Percentiles rank a stretch among this genome's conserved stretches.
Evolutionary conservation across 768 basidiomycete species (phyloP).

Genomic region (Nidularia pulvinata): DNA sequence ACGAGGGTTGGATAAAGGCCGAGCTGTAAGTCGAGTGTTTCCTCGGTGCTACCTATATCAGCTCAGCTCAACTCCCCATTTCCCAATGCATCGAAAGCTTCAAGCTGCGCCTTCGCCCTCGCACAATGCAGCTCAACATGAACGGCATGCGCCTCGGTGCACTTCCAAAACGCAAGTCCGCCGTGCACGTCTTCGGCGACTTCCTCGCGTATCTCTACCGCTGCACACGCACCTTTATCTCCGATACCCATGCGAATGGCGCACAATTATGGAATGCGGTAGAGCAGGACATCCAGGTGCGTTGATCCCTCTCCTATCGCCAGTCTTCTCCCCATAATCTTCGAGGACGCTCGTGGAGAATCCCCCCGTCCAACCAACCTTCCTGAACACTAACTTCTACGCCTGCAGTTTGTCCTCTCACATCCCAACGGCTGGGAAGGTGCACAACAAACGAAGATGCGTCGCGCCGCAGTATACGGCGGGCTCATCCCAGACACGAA

Average conservation of each 20-base stretch:
- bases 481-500: slow-evolving; percentile 76
- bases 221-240: slow-evolving; percentile 76
- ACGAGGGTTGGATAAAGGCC: slow-evolving; percentile 74
- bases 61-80: background rate
- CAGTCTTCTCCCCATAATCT: no score
- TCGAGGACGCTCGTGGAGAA: no score
- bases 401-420: slow-evolving; percentile 76
- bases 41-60: slow-evolving; percentile 1
- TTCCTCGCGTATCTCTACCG: slow-evolving; percentile 73
- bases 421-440: slow-evolving; percentile 88
- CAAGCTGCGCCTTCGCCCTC: slow-evolving; percentile 78
- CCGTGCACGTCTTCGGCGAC: slow-evolving; percentile 80
- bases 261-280: slow-evolving; percentile 67
- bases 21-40: slow-evolving; percentile 61
- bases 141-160: slow-evolving; percentile 79
- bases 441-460: slow-evolving; percentile 77
- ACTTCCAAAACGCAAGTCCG: slow-evolving; percentile 64
- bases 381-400: no score
- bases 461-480: slow-evolving; percentile 70
- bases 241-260: slow-evolving; percentile 84
- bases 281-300: slow-evolving; percentile 61
- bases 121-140: slow-evolving; percentile 80
- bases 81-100: slow-evolving; percentile 56
- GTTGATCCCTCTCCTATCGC: no score
- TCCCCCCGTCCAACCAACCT: no score